phyloP scores from a whole-genome alignment of 208 protist genomes.

The Leishmania aethiopica region DNA sequence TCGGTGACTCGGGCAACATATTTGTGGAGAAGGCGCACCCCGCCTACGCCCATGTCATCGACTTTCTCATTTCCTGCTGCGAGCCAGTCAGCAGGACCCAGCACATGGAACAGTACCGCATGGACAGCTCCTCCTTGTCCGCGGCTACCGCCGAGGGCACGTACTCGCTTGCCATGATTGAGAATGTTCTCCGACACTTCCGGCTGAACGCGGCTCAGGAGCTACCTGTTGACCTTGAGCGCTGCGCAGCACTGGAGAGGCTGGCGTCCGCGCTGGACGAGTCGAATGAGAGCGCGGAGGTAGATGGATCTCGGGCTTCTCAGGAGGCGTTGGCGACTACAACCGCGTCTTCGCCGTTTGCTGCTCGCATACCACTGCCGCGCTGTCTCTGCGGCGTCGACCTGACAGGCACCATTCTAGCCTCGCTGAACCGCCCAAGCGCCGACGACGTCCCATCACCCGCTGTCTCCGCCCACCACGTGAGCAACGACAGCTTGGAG shows the following conservation, averaged over 20 bases:
- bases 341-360: background rate
- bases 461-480: background rate
- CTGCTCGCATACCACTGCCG: conserved; percentile 16
- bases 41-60: conserved; percentile 66
- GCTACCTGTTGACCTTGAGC: conserved; percentile 66
- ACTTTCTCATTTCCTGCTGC: conserved; percentile 90
- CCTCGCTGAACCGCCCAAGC: background rate
- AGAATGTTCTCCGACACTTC: conserved; percentile 75
- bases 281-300: background rate
- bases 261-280: conserved; percentile 33
- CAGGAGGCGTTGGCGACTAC: background rate
- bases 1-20: conserved; percentile 66
- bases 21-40: conserved; percentile 78
- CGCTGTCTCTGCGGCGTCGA: conserved; percentile 11
- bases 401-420: conserved; percentile 18
- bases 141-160: conserved; percentile 85
- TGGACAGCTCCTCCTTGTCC: conserved; percentile 79
- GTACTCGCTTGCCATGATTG: conserved; percentile 86
- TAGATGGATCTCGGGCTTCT: background rate
- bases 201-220: conserved; percentile 54
- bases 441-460: background rate
- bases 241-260: conserved; percentile 42
- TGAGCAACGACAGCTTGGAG: background rate
- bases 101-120: conserved; percentile 82
- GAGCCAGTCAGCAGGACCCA: conserved; percentile 88